Conservation (phyloP, 441 rosid genomes). For the Melastoma candidum region DNA sequence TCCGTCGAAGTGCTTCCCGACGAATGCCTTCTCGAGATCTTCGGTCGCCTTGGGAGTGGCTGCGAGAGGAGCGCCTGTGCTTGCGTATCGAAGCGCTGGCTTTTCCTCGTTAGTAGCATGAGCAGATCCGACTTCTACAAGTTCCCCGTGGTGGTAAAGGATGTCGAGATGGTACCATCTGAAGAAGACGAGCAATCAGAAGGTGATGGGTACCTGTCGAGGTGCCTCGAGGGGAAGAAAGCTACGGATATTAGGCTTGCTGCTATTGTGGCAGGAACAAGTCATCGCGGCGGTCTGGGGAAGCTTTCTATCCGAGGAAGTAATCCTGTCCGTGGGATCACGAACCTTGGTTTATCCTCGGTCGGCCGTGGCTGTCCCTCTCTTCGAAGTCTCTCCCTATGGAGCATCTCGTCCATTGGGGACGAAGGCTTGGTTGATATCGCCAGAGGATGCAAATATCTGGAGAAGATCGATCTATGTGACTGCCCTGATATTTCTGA, state of each 20-base stretch:
- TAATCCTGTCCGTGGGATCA: conserved; percentile 44
- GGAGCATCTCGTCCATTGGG: conserved; percentile 60
- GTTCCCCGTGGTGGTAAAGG: neutral
- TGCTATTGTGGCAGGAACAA: conserved; percentile 70
- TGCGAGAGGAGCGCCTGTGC: conserved; percentile 68
- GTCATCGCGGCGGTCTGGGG: conserved; percentile 68
- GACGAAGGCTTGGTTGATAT: conserved; percentile 61
- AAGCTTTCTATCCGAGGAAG: conserved; percentile 78
- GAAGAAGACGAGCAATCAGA: conserved; percentile 27
- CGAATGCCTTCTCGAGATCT: conserved; percentile 86
- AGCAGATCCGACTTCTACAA: conserved; percentile 37
- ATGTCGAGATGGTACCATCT: conserved; percentile 29
- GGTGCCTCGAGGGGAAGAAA: conserved; percentile 79
- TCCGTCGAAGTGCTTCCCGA: conserved; percentile 76
- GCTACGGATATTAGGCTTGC: conserved; percentile 81
- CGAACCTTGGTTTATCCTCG: conserved; percentile 54
- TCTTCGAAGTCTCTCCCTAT: conserved; percentile 63
- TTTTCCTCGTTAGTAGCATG: conserved; percentile 54
- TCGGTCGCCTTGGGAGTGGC: conserved; percentile 57
- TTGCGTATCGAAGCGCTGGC: conserved; percentile 86
- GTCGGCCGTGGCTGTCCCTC: conserved; percentile 78
- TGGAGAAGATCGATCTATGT: conserved; percentile 83
- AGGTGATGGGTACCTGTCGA: conserved; percentile 54
- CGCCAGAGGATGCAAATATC: conserved; percentile 52
- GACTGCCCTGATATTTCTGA: conserved; percentile 66